phyloP scores from a whole-genome alignment of 2,329 filamentous ascomycete species.

The Magnaporthiopsis rhizophila region DNA sequence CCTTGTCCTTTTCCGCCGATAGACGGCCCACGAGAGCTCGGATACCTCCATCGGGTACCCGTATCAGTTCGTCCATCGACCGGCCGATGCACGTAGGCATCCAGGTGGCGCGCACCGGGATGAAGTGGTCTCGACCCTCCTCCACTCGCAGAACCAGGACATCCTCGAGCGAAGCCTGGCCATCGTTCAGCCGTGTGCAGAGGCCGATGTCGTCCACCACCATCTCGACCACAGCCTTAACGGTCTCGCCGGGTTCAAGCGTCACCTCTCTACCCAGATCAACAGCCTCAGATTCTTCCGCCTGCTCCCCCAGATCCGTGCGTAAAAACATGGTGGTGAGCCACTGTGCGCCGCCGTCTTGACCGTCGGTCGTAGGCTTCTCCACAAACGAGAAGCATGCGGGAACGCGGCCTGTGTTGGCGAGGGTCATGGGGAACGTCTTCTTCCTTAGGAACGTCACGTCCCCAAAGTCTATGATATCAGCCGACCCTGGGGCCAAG shows the following conservation, averaged over 20 bases:
- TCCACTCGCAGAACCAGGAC: conserved; percentile 79
- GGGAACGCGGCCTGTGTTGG: conserved; percentile 79
- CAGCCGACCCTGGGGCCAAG: background rate
- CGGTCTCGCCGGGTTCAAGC: conserved; percentile 78
- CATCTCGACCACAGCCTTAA: conserved; percentile 59
- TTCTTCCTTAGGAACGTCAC: conserved; percentile 62
- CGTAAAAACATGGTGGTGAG: conserved; percentile 58
- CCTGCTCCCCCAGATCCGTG: conserved; percentile 26
- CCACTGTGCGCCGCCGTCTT: conserved; percentile 48
- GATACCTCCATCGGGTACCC: conserved; percentile 74
- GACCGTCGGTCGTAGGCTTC: conserved; percentile 46
- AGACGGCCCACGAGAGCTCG: conserved; percentile 38
- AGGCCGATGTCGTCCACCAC: conserved; percentile 56
- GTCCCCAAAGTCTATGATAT: conserved; percentile 66
- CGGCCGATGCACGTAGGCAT: conserved; percentile 73
- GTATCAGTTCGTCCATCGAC: conserved; percentile 80
- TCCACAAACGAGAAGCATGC: conserved; percentile 77
- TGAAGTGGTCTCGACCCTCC: conserved; percentile 83
- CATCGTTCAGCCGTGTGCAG: conserved; percentile 65
- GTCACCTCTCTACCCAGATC: conserved; percentile 45
- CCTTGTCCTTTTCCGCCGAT: conserved; percentile 19
- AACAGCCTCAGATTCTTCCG: conserved; percentile 30
- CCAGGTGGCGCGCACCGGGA: conserved; percentile 74
- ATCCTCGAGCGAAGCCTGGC: conserved; percentile 62
- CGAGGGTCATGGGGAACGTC: conserved; percentile 66